Percentiles rank a stretch among this genome's conserved stretches.
Conservation (phyloP, 257 asterid genomes). For the Buddleja alternifolia region DNA sequence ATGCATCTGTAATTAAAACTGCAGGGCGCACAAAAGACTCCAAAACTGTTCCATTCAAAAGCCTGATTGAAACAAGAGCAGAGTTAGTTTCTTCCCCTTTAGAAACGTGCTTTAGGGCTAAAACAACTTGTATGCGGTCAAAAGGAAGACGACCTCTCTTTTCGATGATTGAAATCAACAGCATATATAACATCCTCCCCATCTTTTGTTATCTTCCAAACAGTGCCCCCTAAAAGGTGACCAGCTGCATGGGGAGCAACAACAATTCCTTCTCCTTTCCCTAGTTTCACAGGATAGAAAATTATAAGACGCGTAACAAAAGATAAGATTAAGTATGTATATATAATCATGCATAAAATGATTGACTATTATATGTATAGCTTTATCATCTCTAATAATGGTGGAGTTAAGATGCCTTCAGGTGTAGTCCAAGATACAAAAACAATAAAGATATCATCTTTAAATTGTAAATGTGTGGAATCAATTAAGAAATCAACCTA, state of each 20-base stretch:
- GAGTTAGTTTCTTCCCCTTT: slow-evolving; percentile 28
- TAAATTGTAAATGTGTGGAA: slow-evolving; percentile 17
- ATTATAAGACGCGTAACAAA: slow-evolving; percentile 30
- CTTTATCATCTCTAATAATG: slow-evolving; percentile 14
- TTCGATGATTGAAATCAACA: slow-evolving; percentile 96
- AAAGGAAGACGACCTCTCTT: slow-evolving; percentile 71
- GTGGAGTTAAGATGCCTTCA: slow-evolving; percentile 19
- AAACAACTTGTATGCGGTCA: slow-evolving; percentile 29
- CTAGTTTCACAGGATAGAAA: slow-evolving; percentile 43
- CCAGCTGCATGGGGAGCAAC: slow-evolving; percentile 99
- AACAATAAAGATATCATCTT: not conserved
- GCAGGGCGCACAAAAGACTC: slow-evolving; percentile 99
- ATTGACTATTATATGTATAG: slow-evolving; percentile 6
- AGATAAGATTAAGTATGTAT: slow-evolving; percentile 8
- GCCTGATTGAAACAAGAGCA: slow-evolving; percentile 61
- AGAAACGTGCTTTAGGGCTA: slow-evolving; percentile 27
- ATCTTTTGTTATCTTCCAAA: slow-evolving; percentile 96
- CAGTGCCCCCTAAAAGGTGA: slow-evolving; percentile 92
- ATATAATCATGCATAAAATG: slow-evolving; percentile 15
- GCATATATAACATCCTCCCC: slow-evolving; percentile 99
- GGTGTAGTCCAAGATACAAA: slow-evolving; percentile 17
- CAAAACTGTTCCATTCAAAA: slow-evolving; percentile 88
- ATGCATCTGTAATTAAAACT: slow-evolving; percentile 90
- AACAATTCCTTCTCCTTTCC: slow-evolving; percentile 98
- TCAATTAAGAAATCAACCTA: slow-evolving; percentile 21